Base-by-base conservation (phyloP, 2,329 filamentous ascomycete species). In the Ophiocordyceps camponoti-rufipedis region DNA sequence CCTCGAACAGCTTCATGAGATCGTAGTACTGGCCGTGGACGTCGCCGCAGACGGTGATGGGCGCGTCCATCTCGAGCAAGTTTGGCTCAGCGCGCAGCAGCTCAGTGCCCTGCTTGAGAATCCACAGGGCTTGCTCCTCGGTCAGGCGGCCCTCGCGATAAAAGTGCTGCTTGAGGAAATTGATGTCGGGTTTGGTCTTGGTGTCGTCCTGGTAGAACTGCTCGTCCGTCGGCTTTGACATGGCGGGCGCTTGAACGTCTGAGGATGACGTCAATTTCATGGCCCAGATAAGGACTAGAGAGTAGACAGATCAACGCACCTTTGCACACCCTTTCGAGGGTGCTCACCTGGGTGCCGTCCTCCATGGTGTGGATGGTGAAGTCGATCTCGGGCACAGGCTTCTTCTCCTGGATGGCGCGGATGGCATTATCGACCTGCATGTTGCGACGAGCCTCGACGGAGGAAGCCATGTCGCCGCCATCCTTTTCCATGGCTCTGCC, bases 11-110 rank as follows among this genome's bases (percentile, higher is more conserved):
- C 72, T 98, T 98, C 91, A 98, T 98, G 60, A 98, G 68, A 64
- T 98, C 91, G 64, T 94, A 98, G 69, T 96, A 98, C 68, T 98
- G 91, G 54, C 91, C 91, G 65, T 98, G 91, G 46, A 98, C 88
- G 59, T 98, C 91, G 60, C 91, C 91, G 58, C 91, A 98, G 44
- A 98, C 91, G 10, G 91, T 98, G 60, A 98, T 98, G 49, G 91
- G 91, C 39, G 91, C 91, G 64, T 98, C 91, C 91, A 98, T 98
- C 71, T 98, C 91, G 54, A 98, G 74, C 52, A 98, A 71, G 64
- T 96, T 98, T 52, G 91, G 89, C 68, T 98, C 91, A 50, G 81
- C 73, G 58, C 82, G 82, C 56, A 98, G 72, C 44, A 98, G 68
- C 62, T 95, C 84, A 46, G 86, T 87, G 50, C 89, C 91, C 55